Evolutionary conservation across 2,329 filamentous ascomycete genomes (phyloP), one percentile per base, ranked within the genome.

Genomic region (Macrophomina phaseolina): DNA sequence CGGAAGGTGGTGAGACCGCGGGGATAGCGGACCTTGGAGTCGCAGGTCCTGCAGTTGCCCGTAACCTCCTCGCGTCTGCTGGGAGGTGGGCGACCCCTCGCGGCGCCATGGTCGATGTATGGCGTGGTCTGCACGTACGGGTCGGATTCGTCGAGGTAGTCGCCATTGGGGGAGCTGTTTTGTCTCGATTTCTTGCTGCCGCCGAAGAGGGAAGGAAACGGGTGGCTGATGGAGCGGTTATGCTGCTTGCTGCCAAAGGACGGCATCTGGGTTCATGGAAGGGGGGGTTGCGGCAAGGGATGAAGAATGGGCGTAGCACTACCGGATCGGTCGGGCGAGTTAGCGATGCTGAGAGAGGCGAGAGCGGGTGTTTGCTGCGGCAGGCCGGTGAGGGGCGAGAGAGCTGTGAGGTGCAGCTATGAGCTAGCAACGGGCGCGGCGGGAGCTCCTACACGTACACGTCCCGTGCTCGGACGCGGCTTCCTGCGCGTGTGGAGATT

Each of bases 41-140:
- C 91, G 77, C 93, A 97, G 40, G 93, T 94, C 87, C 94, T 93
- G 76, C 93, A 97, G 72, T 87, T 89, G 28, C 92, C 91, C 38
- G 87, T 89, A 34, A 84, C 82, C 70, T 83, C 82, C 23, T 80
- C 75, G n/a, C 78, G 76, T 64, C 74, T 65, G 81, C 84, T 40
- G 80, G 78, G 3, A 80, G 71, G 5, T 16, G 56, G 74, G 70
- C 66, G 76, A 72, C 63, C 76, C 71, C 63, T 73, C 69, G 63
- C 32, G 30, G 66, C 9, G n/a, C 45, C 55, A 23, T 40, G 14
- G 34, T 53, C 55, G 46, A 34, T 56, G 12, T 52, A 53, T 11
- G 46, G 38, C 23, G 45, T 38, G 40, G 23, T 46, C 4, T 36
- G 46, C 36, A 55, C 28, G 38, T 61, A 66, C 4, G 48, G 58